These are phyloP conservation scores for Saccharomycopsis sp. DNA, from an alignment of 805 yeast genomes.

Conservation along the genomic window DNA sequence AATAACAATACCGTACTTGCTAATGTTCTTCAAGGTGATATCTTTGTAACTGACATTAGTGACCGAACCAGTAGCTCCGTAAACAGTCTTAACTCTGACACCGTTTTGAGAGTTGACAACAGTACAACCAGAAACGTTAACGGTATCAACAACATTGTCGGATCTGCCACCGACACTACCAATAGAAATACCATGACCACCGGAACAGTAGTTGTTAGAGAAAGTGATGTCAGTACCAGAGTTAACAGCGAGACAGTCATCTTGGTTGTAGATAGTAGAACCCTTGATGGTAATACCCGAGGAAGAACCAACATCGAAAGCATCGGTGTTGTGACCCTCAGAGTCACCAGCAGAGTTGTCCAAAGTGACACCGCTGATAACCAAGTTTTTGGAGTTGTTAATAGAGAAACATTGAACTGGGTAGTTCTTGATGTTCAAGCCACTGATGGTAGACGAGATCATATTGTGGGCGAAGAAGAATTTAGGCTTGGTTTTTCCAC, in stretches of 20 bases:
- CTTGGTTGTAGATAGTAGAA: constrained; percentile 20
- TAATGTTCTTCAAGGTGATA: constrained; percentile 10
- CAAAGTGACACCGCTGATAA: constrained; percentile 12
- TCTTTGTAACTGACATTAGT: constrained; percentile 15
- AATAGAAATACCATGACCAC: constrained; percentile 23
- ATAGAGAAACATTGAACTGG: constrained; percentile 20
- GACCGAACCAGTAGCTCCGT: constrained; percentile 22
- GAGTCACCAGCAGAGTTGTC: constrained; percentile 20
- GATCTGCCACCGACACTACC: constrained; percentile 23
- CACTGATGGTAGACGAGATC: constrained; percentile 9
- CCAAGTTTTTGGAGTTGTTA: constrained; percentile 9
- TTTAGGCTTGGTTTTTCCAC: constrained; percentile 21
- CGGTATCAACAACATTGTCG: constrained; percentile 16
- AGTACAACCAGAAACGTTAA: constrained; percentile 10
- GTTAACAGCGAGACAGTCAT: constrained; percentile 23
- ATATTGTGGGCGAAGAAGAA: constrained; percentile 18
- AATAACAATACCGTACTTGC: constrained; percentile 20
- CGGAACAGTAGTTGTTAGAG: constrained; percentile 19
- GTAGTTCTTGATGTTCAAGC: constrained; percentile 19
- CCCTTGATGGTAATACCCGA: constrained; percentile 13
- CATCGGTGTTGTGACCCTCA: constrained; percentile 22
- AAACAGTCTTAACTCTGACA: constrained; percentile 20
- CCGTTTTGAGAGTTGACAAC: constrained; percentile 20
- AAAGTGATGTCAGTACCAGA: constrained; percentile 21
- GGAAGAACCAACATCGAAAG: constrained; percentile 20